Evolutionary conservation across 179 eudicot genomes (phyloP), one percentile per base, ranked within the genome.

Genomic region (Pouteria campechiana): DNA sequence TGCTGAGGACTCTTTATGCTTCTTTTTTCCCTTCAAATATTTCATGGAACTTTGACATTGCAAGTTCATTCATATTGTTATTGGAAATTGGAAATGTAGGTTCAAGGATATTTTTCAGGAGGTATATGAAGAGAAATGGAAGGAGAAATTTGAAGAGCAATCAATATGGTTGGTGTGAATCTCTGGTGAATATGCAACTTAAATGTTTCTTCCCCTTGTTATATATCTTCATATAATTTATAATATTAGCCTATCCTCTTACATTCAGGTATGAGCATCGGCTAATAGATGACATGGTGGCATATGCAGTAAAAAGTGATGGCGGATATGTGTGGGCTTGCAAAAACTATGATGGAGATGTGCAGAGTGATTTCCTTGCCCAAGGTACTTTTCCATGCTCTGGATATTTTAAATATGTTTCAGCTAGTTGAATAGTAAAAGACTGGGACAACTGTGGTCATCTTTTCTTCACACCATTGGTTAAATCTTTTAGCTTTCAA

Each of bases 301-400:
- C 98, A 53, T 90, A 90, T 73, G 84, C 74, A 32, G 4, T 90
- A 34, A 90, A 90, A 64, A 86, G 96, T 67, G 94, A 90, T n/a
- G 98, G 98, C 45, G 96, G 92, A 45, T 90, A 86, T 77, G 96
- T 90, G 54, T 90, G 98, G 98, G 98, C 98, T 15, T 90, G 98
- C 73, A 90, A 90, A 54, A 90, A 90, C 62, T 86, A 90, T 43
- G 98, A 90, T 48, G 98, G 98, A 48, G 98, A 90, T 75, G 98
- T 90, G 23, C 94, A 72, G 69, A 90, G 98, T 63, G 98, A 90
- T 77, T 67, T 90, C 63, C 98, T 90, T 58, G 98, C 98, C 46
- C 98, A 90, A 82, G 98, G 98, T 87, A 50, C 45, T 33, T n/a
- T n/a, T n/a, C n/a, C n/a, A n/a, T n/a, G n/a, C n/a, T n/a, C n/a